Evolutionary conservation across 148 eudicot species (phyloP).

Genomic region (Persicaria maculosa): DNA sequence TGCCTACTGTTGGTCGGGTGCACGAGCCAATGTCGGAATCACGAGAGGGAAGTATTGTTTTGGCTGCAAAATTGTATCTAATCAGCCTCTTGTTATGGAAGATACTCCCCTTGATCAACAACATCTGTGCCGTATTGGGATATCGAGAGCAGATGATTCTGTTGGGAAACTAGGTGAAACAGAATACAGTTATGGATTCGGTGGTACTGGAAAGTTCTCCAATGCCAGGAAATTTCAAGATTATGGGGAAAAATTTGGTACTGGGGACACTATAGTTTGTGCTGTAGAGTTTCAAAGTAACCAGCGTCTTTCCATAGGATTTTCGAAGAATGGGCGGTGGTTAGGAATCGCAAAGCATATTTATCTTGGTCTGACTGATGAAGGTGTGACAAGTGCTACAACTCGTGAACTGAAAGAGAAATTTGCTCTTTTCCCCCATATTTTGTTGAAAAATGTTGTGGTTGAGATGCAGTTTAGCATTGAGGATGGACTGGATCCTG

Average conservation of each 20-base stretch:
- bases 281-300: constrained; percentile 47
- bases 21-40: constrained; percentile 59
- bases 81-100: constrained; percentile 45
- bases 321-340: no score
- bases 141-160: constrained; percentile 48
- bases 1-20: constrained; percentile 82
- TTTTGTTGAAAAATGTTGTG: constrained; percentile 55
- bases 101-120: constrained; percentile 46
- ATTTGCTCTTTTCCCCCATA: constrained; percentile 60
- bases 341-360: no score
- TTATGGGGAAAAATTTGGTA: constrained; percentile 53
- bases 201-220: constrained; percentile 56
- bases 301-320: not conserved
- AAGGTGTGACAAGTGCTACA: not conserved
- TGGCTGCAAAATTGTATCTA: constrained; percentile 50
- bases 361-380: no score
- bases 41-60: constrained; percentile 58
- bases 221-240: constrained; percentile 31
- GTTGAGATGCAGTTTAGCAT: constrained; percentile 51
- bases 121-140: constrained; percentile 48
- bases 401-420: constrained; percentile 25
- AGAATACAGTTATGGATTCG: constrained; percentile 45
- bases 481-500: constrained; percentile 52
- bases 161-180: constrained; percentile 41
- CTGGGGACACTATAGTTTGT: constrained; percentile 56